These are phyloP conservation scores for Oryza glumipatula DNA, from an alignment of 176 grass and related monocot genomes.

Conservation along the genomic window DNA sequence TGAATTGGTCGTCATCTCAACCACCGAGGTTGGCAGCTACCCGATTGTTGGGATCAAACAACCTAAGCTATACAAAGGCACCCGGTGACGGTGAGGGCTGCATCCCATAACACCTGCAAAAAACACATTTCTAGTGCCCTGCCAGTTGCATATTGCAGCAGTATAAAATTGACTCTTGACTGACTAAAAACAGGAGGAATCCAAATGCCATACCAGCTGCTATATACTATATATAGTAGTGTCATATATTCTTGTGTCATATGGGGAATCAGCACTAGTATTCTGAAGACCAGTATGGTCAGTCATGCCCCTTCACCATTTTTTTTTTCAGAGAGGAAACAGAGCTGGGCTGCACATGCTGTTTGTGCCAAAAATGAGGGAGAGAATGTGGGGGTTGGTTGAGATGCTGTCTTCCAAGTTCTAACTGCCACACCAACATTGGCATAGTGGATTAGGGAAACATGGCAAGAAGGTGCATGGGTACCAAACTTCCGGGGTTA, in stretches of 20 bases:
- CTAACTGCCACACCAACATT: neutral
- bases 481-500: neutral
- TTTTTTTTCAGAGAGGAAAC: neutral
- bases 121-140: neutral
- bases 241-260: neutral
- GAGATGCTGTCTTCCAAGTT: neutral
- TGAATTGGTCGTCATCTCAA: no score
- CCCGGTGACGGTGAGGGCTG: neutral
- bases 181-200: neutral
- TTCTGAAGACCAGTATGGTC: neutral
- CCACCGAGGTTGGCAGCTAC: no score
- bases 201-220: neutral
- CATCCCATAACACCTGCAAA: neutral
- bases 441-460: neutral
- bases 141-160: neutral
- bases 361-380: neutral
- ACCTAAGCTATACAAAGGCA: neutral
- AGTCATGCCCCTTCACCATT: neutral
- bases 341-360: neutral
- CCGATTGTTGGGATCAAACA: neutral
- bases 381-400: neutral
- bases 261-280: neutral
- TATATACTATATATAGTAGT: neutral
- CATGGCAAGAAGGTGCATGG: neutral
- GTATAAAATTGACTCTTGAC: neutral